These are phyloP conservation scores for Stenogyne calaminthoides DNA, from an alignment of 305 asterid species.

Conservation along the genomic window DNA sequence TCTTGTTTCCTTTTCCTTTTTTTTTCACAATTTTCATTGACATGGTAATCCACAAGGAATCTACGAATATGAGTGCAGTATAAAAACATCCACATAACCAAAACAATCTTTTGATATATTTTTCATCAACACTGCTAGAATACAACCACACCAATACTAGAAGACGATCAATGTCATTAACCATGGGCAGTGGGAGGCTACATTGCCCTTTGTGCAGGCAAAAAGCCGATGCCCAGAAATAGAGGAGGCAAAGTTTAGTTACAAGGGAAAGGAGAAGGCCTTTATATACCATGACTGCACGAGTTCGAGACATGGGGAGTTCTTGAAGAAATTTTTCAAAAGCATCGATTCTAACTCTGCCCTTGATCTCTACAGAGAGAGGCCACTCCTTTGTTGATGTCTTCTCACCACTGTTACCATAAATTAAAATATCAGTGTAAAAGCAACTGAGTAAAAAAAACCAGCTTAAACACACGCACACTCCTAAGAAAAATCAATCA, in stretches of 20 bases:
- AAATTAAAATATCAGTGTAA: constrained; percentile 31
- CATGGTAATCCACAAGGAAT: neutral
- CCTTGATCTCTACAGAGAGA: constrained; percentile 84
- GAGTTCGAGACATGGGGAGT: constrained; percentile 95
- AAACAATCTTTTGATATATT: constrained; percentile 23
- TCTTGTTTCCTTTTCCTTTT: neutral
- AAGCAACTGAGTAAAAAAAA: neutral
- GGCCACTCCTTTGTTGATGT: constrained; percentile 86
- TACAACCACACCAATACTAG: constrained; percentile 41
- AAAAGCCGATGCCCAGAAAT: constrained; percentile 43
- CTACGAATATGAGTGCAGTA: neutral
- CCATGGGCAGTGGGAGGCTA: constrained; percentile 25
- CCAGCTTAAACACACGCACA: neutral
- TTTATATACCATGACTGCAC: constrained; percentile 99
- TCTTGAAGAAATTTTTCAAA: constrained; percentile 91
- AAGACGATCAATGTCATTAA: constrained; percentile 32
- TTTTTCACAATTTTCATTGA: neutral
- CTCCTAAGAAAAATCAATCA: neutral
- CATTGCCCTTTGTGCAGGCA: constrained; percentile 41
- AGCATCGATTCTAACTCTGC: constrained; percentile 93
- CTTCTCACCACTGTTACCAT: constrained; percentile 82
- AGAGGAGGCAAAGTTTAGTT: constrained; percentile 41
- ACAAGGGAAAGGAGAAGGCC: constrained; percentile 62
- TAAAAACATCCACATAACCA: constrained; percentile 28
- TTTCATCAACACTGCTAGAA: constrained; percentile 24